Evolutionary conservation across 148 eudicot genomes (phyloP), one percentile per base, ranked within the genome.

Genomic region (Cornus controversa): DNA sequence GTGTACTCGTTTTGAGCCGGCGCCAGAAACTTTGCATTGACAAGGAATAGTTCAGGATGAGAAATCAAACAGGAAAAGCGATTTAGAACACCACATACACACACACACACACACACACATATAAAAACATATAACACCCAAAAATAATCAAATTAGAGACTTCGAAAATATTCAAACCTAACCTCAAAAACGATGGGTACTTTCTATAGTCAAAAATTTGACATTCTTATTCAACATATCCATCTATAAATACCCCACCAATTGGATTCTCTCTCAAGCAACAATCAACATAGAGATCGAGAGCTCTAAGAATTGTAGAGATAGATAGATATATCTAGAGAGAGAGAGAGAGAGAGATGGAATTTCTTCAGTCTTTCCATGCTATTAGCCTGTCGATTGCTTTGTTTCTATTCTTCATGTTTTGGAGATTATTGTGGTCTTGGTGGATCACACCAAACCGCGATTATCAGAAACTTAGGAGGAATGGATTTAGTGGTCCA

Each of bases 401-500:
- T 75, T 80, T 75, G 26, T 27, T 83, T n/a, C 47, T 91, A 6
- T 14, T 85, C 6, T 24, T 82, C 69, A 8, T 94, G 73, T 37
- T 83, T 10, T 87, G 86, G 80, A 92, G 74, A 50, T 69, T 92
- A 72, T 23, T 88, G 6, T 79, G 71, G 54, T 81, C 80, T 23
- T 94, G 88, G 42, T 89, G 85, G 84, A 27, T 94, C n/a, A 62
- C 82, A 64, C 98, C 97, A 10, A 37, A 75, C 62, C 25, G 75
- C 63, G 77, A 76, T 7, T 83, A 69, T 29, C 45, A 74, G 67
- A 90, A 82, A 85, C 87, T 94, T 18, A 76, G 80, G 37, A 76
- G 68, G 8, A 83, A 86, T 76, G 98, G 97, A 8, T 84, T 95
- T 77, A 62, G 75, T 18, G 97, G 98, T 28, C 97, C 98, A 25